Conservation (phyloP, 2,329 filamentous ascomycete species). For the Botrytis porri region DNA sequence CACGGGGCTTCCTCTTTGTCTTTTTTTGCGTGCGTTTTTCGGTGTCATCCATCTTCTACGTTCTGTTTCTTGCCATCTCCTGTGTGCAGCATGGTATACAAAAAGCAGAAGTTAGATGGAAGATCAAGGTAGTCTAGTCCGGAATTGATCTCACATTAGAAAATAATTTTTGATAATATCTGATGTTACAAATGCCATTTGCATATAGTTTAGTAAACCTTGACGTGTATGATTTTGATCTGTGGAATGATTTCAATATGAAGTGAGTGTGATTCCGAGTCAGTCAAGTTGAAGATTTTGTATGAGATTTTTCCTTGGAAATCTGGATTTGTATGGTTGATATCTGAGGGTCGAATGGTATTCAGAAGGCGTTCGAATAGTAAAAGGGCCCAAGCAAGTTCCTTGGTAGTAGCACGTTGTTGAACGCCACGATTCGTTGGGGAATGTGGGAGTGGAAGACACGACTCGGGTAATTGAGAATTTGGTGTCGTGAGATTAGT, state of each 20-base stretch:
- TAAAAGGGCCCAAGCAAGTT: background rate
- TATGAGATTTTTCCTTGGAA: background rate
- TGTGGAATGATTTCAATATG: background rate
- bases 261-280: background rate
- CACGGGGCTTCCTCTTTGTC: slow-evolving; percentile 30
- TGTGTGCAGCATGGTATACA: slow-evolving; percentile 18
- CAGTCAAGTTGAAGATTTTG: background rate
- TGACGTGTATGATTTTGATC: background rate
- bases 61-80: slow-evolving; percentile 33
- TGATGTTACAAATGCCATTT: background rate
- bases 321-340: background rate
- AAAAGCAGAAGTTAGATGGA: slow-evolving; percentile 40
- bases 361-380: background rate
- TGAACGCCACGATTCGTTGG: background rate
- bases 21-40: slow-evolving; percentile 29
- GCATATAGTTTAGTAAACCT: background rate
- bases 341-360: background rate
- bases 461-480: background rate
- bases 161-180: slow-evolving; percentile 26
- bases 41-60: slow-evolving; percentile 35
- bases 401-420: background rate
- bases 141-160: slow-evolving; percentile 41
- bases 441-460: background rate
- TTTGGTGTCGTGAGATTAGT: background rate
- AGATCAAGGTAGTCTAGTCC: slow-evolving; percentile 40